Conservation (phyloP, 257 asterid species). For the Linderniella brevidens region DNA sequence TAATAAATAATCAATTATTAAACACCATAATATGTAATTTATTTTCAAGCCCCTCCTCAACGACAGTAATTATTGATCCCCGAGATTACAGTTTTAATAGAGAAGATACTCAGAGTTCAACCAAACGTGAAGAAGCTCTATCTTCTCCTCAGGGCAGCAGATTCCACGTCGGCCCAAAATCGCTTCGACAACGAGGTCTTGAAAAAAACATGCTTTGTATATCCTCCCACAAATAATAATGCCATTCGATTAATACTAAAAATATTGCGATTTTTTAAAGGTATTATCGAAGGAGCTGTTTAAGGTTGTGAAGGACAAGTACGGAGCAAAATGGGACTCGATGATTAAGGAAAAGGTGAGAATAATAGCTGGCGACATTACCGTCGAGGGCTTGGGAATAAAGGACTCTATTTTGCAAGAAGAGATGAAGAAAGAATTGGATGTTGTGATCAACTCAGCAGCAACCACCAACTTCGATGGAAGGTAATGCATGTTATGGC, state of each 20-base stretch:
- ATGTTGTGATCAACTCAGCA: constrained; percentile 64
- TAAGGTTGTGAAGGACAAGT: constrained; percentile 30
- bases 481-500: constrained; percentile 21
- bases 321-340: constrained; percentile 17
- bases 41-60: no score
- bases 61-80: no score
- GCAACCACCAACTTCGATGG: constrained; percentile 88
- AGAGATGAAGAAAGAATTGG: constrained; percentile 47
- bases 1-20: no score
- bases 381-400: constrained; percentile 41
- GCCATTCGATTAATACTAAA: not conserved
- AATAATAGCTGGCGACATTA: constrained; percentile 41
- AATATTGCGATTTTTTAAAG: constrained; percentile 10
- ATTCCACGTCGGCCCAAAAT: not conserved
- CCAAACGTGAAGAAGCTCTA: constrained; percentile 55
- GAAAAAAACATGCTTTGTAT: not conserved
- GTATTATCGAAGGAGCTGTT: constrained; percentile 41
- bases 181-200: not conserved
- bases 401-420: constrained; percentile 33
- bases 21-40: no score
- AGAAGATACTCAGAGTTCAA: constrained; percentile 43
- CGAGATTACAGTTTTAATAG: constrained; percentile 51
- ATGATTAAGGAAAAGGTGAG: constrained; percentile 21
- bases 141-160: no score
- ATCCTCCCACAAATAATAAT: not conserved